Percentiles rank a stretch among this genome's conserved stretches.
Evolutionary conservation across 1,284 basidiomycete genomes (phyloP).

Genomic region (Apiotrichum gamsii): DNA sequence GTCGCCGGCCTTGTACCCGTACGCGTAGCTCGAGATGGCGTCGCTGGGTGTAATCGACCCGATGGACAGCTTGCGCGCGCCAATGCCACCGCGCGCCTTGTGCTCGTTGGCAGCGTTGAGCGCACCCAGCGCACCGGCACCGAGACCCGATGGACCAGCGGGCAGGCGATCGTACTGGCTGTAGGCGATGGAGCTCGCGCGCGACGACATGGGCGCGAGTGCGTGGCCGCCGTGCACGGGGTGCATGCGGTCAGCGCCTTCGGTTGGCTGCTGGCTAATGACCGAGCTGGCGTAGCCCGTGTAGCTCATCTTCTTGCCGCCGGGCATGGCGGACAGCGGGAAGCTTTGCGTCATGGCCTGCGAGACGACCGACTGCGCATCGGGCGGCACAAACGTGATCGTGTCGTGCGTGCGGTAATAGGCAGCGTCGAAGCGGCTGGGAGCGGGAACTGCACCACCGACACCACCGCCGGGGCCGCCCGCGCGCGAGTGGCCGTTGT

Average conservation of each 20-base stretch:
- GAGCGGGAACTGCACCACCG: constrained; percentile 50
- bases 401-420: constrained; percentile 96
- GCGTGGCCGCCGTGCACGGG: constrained; percentile 40
- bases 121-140: background rate
- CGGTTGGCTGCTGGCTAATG: constrained; percentile 77
- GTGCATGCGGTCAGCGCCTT: constrained; percentile 59
- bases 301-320: constrained; percentile 56
- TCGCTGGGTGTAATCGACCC: constrained; percentile 57
- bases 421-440: constrained; percentile 83
- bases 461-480: no score
- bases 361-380: constrained; percentile 86
- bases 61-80: constrained; percentile 59
- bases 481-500: constrained; percentile 53
- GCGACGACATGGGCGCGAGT: constrained; percentile 16
- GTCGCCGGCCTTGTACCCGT: constrained; percentile 46
- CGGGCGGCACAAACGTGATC: constrained; percentile 87
- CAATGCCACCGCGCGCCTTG: constrained; percentile 10
- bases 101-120: constrained; percentile 7
- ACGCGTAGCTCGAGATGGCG: constrained; percentile 38
- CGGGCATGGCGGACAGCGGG: constrained; percentile 56
- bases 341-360: constrained; percentile 83
- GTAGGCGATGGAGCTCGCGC: constrained; percentile 58
- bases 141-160: constrained; percentile 1
- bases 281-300: constrained; percentile 83
- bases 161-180: constrained; percentile 70